These are phyloP conservation scores for Volvox reticuliferus DNA, from an alignment of 139 green algal genomes.

Conservation along the genomic window DNA sequence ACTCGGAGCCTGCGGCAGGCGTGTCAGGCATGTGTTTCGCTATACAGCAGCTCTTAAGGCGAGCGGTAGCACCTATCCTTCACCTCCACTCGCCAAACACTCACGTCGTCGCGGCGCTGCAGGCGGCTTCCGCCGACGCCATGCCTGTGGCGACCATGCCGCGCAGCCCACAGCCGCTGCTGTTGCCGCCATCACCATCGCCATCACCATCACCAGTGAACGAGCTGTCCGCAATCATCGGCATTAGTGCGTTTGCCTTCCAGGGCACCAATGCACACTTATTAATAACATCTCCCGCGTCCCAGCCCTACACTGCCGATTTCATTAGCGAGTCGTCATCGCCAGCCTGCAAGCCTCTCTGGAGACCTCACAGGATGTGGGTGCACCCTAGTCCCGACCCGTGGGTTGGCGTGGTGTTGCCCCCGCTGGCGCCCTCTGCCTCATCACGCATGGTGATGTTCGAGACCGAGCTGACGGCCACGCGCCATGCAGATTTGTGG, in stretches of 20 bases:
- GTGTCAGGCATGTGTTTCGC: conserved; percentile 57
- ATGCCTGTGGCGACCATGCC: conserved; percentile 9
- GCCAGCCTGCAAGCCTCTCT: neutral
- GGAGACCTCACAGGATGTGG: conserved; percentile 44
- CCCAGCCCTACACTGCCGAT: neutral
- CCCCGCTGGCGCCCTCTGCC: neutral
- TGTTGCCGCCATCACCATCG: too few species aligned
- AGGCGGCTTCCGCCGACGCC: neutral
- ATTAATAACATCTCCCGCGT: too few species aligned
- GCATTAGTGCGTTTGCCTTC: conserved; percentile 85
- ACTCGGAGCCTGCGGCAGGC: conserved; percentile 83
- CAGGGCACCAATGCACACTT: conserved; percentile 83
- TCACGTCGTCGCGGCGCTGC: conserved; percentile 61
- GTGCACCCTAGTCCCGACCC: conserved; percentile 39
- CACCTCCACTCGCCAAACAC: conserved; percentile 81
- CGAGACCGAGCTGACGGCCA: conserved; percentile 42
- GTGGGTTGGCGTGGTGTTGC: neutral
- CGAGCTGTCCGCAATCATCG: conserved; percentile 7
- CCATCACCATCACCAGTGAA: neutral
- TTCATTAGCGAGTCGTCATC: neutral
- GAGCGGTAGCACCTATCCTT: conserved; percentile 48
- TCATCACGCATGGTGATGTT: conserved; percentile 27
- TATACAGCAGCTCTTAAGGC: conserved; percentile 4
- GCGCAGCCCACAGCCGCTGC: conserved; percentile 9
- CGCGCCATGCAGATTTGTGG: conserved; percentile 56